phyloP scores from a whole-genome alignment of 2,329 filamentous ascomycete species.

The Hypoxylon sp. region DNA sequence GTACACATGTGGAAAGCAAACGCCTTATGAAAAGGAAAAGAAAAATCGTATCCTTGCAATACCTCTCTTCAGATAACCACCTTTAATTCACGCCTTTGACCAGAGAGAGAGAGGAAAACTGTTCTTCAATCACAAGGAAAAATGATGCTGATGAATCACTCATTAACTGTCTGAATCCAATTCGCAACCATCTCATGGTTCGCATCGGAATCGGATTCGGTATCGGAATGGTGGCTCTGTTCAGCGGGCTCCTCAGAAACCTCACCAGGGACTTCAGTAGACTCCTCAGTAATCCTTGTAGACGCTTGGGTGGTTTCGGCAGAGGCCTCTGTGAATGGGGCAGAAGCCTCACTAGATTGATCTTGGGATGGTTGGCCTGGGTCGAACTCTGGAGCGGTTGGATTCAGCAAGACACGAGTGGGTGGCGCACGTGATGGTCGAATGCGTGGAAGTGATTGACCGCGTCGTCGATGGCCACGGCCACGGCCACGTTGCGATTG shows the following conservation, averaged over 20 bases:
- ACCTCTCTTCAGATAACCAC: constrained; percentile 8
- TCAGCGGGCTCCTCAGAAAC: neutral
- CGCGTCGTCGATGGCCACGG: neutral
- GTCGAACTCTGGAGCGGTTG: neutral
- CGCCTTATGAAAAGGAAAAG: constrained; percentile 4
- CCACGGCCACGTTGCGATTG: neutral
- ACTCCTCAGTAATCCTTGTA: neutral
- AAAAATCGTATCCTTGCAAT: neutral
- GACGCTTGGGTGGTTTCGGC: neutral
- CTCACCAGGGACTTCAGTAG: neutral
- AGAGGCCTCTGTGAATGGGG: neutral
- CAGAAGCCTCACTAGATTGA: neutral
- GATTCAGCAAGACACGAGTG: neutral
- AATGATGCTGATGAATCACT: neutral
- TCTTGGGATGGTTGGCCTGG: neutral
- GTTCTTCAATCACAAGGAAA: neutral
- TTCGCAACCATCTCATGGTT: neutral
- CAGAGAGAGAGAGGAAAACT: neutral
- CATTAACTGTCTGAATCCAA: neutral
- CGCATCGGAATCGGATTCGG: neutral
- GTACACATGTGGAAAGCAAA: constrained; percentile 22
- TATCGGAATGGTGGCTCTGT: neutral
- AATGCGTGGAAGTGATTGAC: neutral
- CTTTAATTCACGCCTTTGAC: constrained; percentile 3
- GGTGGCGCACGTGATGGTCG: neutral